These are phyloP conservation scores for Malus hybrid DNA, from an alignment of 331 rosid genomes.

Conservation along the genomic window DNA sequence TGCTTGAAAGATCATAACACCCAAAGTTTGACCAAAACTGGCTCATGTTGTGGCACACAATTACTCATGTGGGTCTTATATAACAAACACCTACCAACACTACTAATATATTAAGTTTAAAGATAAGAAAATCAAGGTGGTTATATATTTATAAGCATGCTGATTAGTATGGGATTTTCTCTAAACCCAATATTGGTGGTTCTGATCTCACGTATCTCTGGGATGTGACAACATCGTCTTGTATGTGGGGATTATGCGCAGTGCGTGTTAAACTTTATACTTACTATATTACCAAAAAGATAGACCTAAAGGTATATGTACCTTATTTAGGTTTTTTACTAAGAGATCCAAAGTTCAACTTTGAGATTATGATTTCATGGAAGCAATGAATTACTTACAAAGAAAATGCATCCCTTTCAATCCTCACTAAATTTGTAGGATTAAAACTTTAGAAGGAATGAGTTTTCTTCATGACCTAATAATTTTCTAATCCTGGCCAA, in stretches of 20 bases:
- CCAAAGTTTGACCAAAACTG: conserved; percentile 3
- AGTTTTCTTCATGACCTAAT: no score
- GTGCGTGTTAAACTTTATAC: conserved; percentile 1
- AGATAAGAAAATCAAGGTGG: background rate
- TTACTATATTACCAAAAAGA: no score
- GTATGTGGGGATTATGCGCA: conserved; percentile 19
- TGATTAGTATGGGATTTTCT: background rate
- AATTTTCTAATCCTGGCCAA: no score
- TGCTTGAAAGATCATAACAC: background rate
- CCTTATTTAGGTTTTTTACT: no score
- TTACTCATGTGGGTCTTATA: background rate
- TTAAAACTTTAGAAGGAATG: no score
- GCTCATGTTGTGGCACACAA: background rate
- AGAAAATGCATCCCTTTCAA: no score
- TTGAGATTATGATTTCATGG: no score
- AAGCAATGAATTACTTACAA: no score
- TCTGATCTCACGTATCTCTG: conserved; percentile 4
- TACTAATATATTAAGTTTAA: no score
- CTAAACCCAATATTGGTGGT: background rate
- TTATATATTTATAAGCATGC: background rate
- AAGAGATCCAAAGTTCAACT: no score
- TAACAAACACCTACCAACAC: background rate
- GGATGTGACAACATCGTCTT: conserved; percentile 25
- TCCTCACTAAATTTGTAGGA: no score
- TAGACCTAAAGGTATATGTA: no score